Base-by-base conservation (phyloP, 805 yeast genomes). In the Phaffomyces thermotolerans region DNA sequence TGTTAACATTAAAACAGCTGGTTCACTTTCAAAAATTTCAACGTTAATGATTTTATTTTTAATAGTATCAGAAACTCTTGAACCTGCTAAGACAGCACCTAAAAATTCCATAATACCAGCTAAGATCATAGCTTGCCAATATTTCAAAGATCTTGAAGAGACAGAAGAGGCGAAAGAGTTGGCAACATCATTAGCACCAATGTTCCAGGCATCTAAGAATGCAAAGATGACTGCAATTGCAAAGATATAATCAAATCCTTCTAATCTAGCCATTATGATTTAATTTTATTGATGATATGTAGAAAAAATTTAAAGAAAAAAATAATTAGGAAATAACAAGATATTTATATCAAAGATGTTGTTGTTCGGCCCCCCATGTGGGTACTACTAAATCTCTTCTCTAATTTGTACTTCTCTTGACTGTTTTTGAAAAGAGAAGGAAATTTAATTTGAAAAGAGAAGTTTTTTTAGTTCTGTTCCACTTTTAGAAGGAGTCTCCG, bases 151-250 rank as follows among this genome's bases (percentile, higher is more conserved):
- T 52, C 84, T 68, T 12, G 90, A 80, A 13, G 89, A 78, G 6
- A 83, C 79, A 0, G 90, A 76, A 3, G 90, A 81, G 1, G 91
- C 83, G 56, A 80, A 83, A 2, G 91, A 83, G 68, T 84, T 83
- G 14, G 90, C 83, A 45, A 83, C 88, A 68, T 83, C 91, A 57
- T 84, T 83, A 27, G 90, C 91, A 41, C 90, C 90, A 52, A 81
- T 82, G 60, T 81, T 82, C 73, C 78, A 83, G 4, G 89, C 90
- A 64, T 83, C 89, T 52, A 83, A 67, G 68, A 79, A 80, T 46
- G 87, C 89, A 63, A 82, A 81, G 47, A 82, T 62, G 72, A 81
- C 71, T 36, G 77, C 77, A 47, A 81, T 71, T 15, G 87, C 90
- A 57, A 83, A 78, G 58, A 83, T 69, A 57, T 81, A 82, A 62